Base-by-base conservation (phyloP, 1,139 yeast species). In the Chernovozyma aurita region DNA sequence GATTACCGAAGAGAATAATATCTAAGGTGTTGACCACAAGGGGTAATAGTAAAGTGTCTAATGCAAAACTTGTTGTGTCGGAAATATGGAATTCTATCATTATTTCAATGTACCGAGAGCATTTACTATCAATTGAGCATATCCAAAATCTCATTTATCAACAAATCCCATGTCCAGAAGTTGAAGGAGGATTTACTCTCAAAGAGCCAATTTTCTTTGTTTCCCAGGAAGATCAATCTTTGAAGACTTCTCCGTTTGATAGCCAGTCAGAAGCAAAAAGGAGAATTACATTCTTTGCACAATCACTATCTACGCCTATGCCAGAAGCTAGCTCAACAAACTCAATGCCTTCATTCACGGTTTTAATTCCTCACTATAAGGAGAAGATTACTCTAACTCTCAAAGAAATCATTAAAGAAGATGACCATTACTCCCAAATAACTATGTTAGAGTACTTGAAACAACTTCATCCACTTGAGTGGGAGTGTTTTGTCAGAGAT, bases 81-180 rank as follows among this genome's bases (percentile, higher is more conserved):
- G 73, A 67, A 38, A 55, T 74, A 4, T 75, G 80, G 80, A 74
- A 75, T 44, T 65, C 78, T 2, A 63, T 75, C 24, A 59, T 75
- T 13, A 69, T 75, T 6, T 71, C 80, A 3, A 75, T 76, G 80
- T 76, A 74, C 44, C 55, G 80, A 35, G 81, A 76, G 46, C 80
- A 76, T 49, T 53, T 73, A 37, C 46, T 74, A 7, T 70, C 78
- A 0, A 53, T 71, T 27, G 78, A 73, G 36, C 74, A 72, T 42
- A 70, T 73, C 7, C 73, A 71, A 32, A 66, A 63, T 39, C 53
- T 73, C 32, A 60, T 72, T 11, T 74, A 72, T 44, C 70, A 67
- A 39, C 64, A 63, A 35, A 52, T 61, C 2, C 45, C 48, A 13
- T 41, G 47, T 9, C 46, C 59, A 4, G 47, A 47, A 12, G 51